Base-by-base conservation (phyloP, 768 basidiomycete species). In the Xerocomellus dryophilus region DNA sequence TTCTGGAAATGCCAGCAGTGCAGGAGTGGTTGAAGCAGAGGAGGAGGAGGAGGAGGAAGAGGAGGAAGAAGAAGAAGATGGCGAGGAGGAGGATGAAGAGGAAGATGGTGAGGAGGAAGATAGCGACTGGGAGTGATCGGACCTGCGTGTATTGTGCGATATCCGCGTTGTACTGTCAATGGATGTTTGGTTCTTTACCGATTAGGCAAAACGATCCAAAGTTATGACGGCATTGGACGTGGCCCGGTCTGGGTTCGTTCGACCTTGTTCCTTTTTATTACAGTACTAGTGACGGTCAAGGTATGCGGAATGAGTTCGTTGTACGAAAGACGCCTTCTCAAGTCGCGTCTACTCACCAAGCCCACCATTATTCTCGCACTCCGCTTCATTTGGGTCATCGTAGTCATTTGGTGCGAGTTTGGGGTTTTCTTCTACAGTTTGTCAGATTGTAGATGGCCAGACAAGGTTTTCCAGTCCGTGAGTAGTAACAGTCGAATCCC, bases 331-430 rank as follows among this genome's bases (percentile, higher is more conserved):
- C 70, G 69, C 55, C 48, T 56, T 21, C 47, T 44, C 41, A 62
- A 38, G 43, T 65, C 65, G 54, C 66, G 59, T 53, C 53, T 69
- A 2, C 44, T 61, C 47, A 61, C 65, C 36, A 75, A 66, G 35
- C 54, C 67, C 5, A 52, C 74, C 36, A 53, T 72, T 21, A 69
- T 77, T 41, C 76, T 79, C 57, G 67, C 69, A n/a, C 70, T 81
- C 38, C 77, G 79, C 15, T 58, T 80, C 27, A 52, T 78, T 42
- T 84, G 84, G 81, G 68, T 86, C 42, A 61, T 82, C 2, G 53
- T 81, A 12, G 72, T 90, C 44, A 71, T 87, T 21, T 85, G 84
- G 81, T 86, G 80, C 48, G 89, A 91, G 60, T 61, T 81, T 29
- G 82, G 82, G 10, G 66, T 73, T 17, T 87, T 82, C 66, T 79